Percentiles rank a stretch among this genome's conserved stretches.
These are phyloP conservation scores for Dryadomyces sulphureus DNA, from an alignment of 2,329 filamentous ascomycete species.

Conservation along the genomic window DNA sequence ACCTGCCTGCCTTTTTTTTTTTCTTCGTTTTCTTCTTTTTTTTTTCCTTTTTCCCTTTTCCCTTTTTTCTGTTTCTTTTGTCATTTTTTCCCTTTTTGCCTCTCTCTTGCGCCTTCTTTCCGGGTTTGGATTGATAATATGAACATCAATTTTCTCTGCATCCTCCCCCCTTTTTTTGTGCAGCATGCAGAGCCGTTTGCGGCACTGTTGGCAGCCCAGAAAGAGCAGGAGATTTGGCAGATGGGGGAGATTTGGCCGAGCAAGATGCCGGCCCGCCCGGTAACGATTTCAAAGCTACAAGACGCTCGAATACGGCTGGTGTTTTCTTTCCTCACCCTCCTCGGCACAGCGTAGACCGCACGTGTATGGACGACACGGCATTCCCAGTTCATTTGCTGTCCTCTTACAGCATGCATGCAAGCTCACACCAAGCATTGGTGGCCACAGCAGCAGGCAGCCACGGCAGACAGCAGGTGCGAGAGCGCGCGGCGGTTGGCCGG, in stretches of 20 bases:
- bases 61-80: neutral
- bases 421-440: neutral
- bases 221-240: neutral
- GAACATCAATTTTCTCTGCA: neutral
- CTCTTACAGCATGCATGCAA: neutral
- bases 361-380: too few relatives aligned
- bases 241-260: neutral
- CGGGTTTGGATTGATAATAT: too few relatives aligned
- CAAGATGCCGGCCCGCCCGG: neutral
- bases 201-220: neutral
- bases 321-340: neutral
- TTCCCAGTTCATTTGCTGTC: too few relatives aligned
- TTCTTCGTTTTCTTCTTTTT: neutral
- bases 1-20: too few relatives aligned
- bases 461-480: too few relatives aligned
- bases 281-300: too few relatives aligned
- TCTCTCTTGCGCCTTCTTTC: neutral
- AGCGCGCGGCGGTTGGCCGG: neutral
- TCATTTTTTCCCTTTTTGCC: neutral
- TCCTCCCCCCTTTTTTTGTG: too few relatives aligned
- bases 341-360: too few relatives aligned
- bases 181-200: too few relatives aligned
- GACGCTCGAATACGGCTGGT: neutral
- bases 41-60: neutral
- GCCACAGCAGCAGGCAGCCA: neutral